phyloP scores from a whole-genome alignment of 2,329 filamentous ascomycete genomes.

The Claviceps purpurea region DNA sequence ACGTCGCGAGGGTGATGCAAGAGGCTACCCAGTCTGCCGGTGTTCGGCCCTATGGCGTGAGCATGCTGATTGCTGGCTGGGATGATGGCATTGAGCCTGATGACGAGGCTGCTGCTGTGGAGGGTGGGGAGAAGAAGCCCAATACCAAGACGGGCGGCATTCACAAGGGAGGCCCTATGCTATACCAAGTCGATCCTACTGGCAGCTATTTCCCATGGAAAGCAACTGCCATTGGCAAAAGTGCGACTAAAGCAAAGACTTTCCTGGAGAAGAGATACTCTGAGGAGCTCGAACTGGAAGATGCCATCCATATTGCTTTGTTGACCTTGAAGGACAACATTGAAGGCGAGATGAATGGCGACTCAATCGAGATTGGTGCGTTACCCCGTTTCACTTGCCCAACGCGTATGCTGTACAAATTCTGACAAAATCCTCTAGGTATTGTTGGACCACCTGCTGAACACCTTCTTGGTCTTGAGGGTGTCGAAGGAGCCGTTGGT shows the following conservation, averaged over 20 bases:
- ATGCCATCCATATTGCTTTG: slow-evolving; percentile 95
- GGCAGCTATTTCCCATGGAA: slow-evolving; percentile 99
- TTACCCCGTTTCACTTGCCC: slow-evolving; percentile 1
- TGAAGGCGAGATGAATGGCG: slow-evolving; percentile 97
- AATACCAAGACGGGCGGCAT: slow-evolving; percentile 88
- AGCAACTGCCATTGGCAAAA: slow-evolving; percentile 97
- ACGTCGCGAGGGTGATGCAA: slow-evolving; percentile 95
- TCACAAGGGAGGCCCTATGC: slow-evolving; percentile 86
- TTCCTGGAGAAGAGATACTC: slow-evolving; percentile 99
- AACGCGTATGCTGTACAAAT: background rate
- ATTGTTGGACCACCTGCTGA: slow-evolving; percentile 93
- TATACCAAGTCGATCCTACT: slow-evolving; percentile 98
- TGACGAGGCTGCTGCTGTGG: slow-evolving; percentile 40
- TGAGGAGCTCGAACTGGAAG: slow-evolving; percentile 90
- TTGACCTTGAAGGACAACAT: slow-evolving; percentile 98
- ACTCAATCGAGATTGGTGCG: slow-evolving; percentile 94
- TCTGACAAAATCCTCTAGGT: slow-evolving; percentile 35
- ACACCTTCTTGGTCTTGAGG: slow-evolving; percentile 81
- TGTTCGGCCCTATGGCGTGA: slow-evolving; percentile 93
- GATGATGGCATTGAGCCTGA: slow-evolving; percentile 93
- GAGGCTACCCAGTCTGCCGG: slow-evolving; percentile 97
- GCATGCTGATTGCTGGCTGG: slow-evolving; percentile 90
- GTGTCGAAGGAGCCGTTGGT: slow-evolving; percentile 70
- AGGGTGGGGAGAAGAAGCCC: slow-evolving; percentile 60
- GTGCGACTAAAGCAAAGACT: slow-evolving; percentile 94